A percentile compares a stretch with the other conserved stretches of the same genome.
These are phyloP conservation scores for Chytriomyces sp. DNA, from an alignment of 192 early-diverging fungal species.

Conservation along the genomic window DNA sequence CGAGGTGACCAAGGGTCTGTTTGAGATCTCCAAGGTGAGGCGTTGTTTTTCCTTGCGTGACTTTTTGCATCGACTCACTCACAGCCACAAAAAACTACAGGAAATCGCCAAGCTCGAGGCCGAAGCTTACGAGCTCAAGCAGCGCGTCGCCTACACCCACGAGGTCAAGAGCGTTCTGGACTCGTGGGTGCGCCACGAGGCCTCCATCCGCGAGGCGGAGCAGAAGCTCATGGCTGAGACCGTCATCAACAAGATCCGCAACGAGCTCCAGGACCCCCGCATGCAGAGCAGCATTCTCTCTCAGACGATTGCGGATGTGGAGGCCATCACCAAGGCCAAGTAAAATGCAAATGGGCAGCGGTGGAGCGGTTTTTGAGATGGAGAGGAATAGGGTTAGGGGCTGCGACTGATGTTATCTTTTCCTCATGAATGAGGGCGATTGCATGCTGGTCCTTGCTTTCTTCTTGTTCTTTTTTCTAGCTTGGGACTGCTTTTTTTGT, in stretches of 20 bases:
- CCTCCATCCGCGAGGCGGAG: constrained; percentile 87
- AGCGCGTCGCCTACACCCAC: constrained; percentile 73
- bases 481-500: too few species aligned
- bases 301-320: constrained; percentile 61
- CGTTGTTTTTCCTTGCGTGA: neutral
- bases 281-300: constrained; percentile 62
- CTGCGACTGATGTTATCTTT: neutral
- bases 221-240: constrained; percentile 83
- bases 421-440: too few species aligned
- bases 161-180: constrained; percentile 91
- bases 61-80: neutral
- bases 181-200: constrained; percentile 97
- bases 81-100: constrained; percentile 37
- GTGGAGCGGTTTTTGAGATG: neutral
- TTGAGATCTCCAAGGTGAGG: constrained; percentile 85
- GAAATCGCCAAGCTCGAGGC: constrained; percentile 93
- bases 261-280: constrained; percentile 69
- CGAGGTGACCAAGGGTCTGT: constrained; percentile 89
- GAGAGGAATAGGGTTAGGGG: neutral
- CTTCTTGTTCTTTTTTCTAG: neutral
- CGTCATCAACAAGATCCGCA: constrained; percentile 82
- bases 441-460: neutral
- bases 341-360: neutral
- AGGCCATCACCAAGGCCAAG: constrained; percentile 31
- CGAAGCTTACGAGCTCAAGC: constrained; percentile 93